A percentile compares a stretch with the other conserved stretches of the same genome.
Evolutionary conservation across 176 grass and related monocot species (phyloP).

Genomic region (Cocos nucifera): DNA sequence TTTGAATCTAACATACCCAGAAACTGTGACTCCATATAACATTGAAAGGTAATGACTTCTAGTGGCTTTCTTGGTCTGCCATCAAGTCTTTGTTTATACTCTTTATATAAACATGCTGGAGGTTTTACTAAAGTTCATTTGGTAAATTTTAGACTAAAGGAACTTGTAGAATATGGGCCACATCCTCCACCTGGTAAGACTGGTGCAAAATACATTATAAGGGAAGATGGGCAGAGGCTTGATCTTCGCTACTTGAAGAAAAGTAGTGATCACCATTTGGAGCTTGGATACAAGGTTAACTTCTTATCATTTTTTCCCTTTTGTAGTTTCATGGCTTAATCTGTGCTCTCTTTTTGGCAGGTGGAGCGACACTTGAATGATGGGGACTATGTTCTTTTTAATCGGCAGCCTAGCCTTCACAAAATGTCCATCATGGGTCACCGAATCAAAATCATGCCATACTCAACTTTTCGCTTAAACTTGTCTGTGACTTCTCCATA

Average conservation of each 20-base stretch:
- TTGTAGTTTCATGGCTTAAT: not conserved
- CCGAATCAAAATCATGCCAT: slow-evolving; percentile 97
- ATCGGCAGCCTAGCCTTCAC: slow-evolving; percentile 88
- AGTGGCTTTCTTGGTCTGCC: not conserved
- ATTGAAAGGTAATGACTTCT: slow-evolving; percentile 64
- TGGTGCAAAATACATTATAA: slow-evolving; percentile 90
- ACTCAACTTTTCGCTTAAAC: slow-evolving; percentile 89
- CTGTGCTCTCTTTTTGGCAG: slow-evolving; percentile 25
- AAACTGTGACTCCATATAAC: slow-evolving; percentile 97
- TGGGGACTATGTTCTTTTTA: slow-evolving; percentile 94
- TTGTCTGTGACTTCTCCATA: slow-evolving; percentile 94
- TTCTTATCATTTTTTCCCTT: slow-evolving; percentile 2
- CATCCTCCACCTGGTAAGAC: slow-evolving; percentile 90
- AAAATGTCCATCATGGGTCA: slow-evolving; percentile 99
- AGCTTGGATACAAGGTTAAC: slow-evolving; percentile 80
- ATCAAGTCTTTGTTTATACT: no score
- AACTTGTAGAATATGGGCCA: slow-evolving; percentile 91
- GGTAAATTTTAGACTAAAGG: slow-evolving; percentile 43
- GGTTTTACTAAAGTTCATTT: no score
- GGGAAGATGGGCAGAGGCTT: slow-evolving; percentile 92
- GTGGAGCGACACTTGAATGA: slow-evolving; percentile 89
- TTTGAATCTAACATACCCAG: slow-evolving; percentile 88
- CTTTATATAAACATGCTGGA: no score
- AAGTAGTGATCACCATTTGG: slow-evolving; percentile 94
- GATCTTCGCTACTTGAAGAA: slow-evolving; percentile 93